Base-by-base conservation (phyloP, 352 stramenopile species). In the Phytopythium aichiense region DNA sequence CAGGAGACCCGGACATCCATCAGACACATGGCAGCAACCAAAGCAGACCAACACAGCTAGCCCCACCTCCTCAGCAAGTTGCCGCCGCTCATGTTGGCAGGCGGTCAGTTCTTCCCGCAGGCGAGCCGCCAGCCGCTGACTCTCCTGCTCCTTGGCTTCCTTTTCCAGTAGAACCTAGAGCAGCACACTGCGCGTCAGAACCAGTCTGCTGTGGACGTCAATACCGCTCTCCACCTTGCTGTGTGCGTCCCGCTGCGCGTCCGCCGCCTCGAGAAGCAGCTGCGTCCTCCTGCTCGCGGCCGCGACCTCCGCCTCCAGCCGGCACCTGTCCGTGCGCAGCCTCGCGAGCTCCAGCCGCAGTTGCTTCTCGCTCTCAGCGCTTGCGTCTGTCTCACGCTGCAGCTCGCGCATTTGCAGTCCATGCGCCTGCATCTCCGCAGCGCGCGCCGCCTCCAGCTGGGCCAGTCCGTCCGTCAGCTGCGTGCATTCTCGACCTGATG, bases 371-470 rank as follows among this genome's bases (percentile, higher is more conserved):
- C 58, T 69, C 13, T 23, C 43, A 2, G 64, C 52, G 16, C 50
- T 57, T 16, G 43, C 60, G 20, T 74, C 68, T 2, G 79, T 46
- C 35, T 83, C 71, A 4, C 54, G 23, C 61, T 85, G 61, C 2
- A 91, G 63, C 23, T 64, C 51, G 1, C 61, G 64, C 15, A 85
- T 58, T 22, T 74, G 48, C 54, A 77, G 56, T 0, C 77, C 81
- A 9, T 91, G 79, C 2, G 61, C 62, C 12, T 74, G 58, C 69
- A 91, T 73, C 58, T 91, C 79, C 13, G 67, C 76, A 16, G 68
- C 70, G 7, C 81, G 77, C 2, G 73, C 71, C 33, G 52, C 61
- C 65, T 88, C 74, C 4, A 86, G 31, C 78, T 88, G 31, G 0
- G 23, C 22, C 4, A 37, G 20, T 16, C 40, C 56, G 35, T 40